Base-by-base conservation (phyloP, 108 stramenopile genomes). In the Nannochloropsis gaditana region DNA sequence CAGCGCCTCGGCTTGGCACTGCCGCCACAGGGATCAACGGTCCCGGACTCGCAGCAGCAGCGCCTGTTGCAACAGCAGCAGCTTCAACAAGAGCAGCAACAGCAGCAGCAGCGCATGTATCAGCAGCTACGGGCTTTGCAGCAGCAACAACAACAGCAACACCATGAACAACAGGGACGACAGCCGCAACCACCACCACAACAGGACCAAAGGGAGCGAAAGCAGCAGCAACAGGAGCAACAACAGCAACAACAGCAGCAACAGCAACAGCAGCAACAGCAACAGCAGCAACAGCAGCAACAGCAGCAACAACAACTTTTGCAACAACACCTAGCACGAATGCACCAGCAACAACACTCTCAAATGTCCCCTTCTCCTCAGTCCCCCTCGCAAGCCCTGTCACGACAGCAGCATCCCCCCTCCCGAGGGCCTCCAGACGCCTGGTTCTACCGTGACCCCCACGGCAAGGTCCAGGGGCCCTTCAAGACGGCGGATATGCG, bases 401-500 rank as follows among this genome's bases (percentile, higher is more conserved):
- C 11, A 83, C 42, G 9, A 79, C 86, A 43, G 86, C 83, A 84
- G 80, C 87, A 42, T 43, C 31, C 42, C 11, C 45, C 86, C 17
- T 41, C 82, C 41, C 50, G 21, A 44, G 73, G 3, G 44, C 11
- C 42, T 21, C 43, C 43, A 9, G 83, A 86, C n/a, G 44, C 44
- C 82, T 91, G 91, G 91, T 91, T 45, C 86, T 91, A 91, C 83
- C 87, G 86, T 15, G 91, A 91, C 79, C 91, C 91, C 31, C 90
- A 91, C 84, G 88, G 42, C 15, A 86, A 88, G 31, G 21, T 88
- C 11, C 89, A 96, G 94, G 97, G 97, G 42, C 97, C 97, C 44
- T 98, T 98, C 90, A 92, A 93, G 21, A 93, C 94, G 17, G 91
- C 94, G 42, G 96, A 97, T 85, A 98, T 98, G 97, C 91, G 95